Conservation (phyloP, 768 basidiomycete species). For the Hemileccinum impolitum region DNA sequence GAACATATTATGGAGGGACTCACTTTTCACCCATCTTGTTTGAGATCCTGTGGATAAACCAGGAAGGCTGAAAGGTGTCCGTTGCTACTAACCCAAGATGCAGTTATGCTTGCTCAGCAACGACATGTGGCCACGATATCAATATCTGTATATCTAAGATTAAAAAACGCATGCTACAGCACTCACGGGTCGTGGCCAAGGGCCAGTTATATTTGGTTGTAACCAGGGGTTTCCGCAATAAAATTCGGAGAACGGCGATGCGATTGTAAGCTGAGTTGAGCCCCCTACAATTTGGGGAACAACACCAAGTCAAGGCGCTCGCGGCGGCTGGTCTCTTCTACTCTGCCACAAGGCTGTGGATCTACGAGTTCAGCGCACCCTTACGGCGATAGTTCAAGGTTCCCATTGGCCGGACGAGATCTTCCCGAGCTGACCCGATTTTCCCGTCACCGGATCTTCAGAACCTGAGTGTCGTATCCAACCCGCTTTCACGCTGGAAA, state of each 20-base stretch:
- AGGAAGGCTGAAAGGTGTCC: not conserved
- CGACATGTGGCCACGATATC: slow-evolving; percentile 6
- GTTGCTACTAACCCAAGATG: slow-evolving; percentile 2
- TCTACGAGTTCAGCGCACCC: slow-evolving; percentile 4
- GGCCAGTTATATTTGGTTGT: slow-evolving; percentile 12
- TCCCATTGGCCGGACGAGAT: slow-evolving; percentile 19
- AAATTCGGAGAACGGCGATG: too few species aligned
- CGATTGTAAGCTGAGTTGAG: too few species aligned
- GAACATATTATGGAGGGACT: slow-evolving; percentile 8
- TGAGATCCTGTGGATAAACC: slow-evolving; percentile 7
- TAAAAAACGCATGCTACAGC: not conserved
- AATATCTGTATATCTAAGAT: not conserved
- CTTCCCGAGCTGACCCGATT: slow-evolving; percentile 14
- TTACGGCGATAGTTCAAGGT: not conserved
- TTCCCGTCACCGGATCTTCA: slow-evolving; percentile 26
- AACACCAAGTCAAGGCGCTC: not conserved
- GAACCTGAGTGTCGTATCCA: slow-evolving; percentile 7
- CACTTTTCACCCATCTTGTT: slow-evolving; percentile 32
- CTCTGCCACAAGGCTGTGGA: not conserved
- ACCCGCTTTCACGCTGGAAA: not conserved
- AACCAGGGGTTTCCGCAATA: not conserved
- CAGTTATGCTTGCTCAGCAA: slow-evolving; percentile 9
- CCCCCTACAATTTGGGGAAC: too few species aligned
- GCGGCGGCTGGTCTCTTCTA: too few species aligned
- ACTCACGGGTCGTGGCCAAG: not conserved